Evolutionary conservation across 2,329 filamentous ascomycete species (phyloP), one percentile per base, ranked within the genome.

Genomic region (Colletotrichum sp.): DNA sequence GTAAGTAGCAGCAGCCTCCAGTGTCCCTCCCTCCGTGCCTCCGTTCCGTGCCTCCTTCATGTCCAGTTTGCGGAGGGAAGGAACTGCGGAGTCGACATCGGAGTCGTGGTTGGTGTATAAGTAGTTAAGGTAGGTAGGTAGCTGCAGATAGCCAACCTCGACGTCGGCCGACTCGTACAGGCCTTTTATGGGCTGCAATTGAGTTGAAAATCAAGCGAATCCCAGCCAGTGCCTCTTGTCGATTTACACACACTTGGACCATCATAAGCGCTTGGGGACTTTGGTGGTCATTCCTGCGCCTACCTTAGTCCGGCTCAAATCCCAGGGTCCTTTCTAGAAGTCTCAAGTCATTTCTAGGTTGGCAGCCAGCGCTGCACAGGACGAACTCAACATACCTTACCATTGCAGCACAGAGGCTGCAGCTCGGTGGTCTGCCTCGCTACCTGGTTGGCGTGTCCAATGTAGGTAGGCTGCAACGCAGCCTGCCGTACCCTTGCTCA

Each of bases 321-420:
- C 60, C 36, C 69, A 24, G 36, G 63, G 64, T 60, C 64, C 48
- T 68, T 69, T 76, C 74, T 26, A 65, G 70, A 74, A 76, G 12
- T 52, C 55, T 59, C 73, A 61, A 36, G 55, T 59, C 28, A 55
- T 9, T 60, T 68, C 70, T 57, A 36, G 48, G 13, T 39, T 68
- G 24, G 28, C 21, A 52, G 24, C 9, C 13, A 52, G n/a, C 36
- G 24, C 34, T 24, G 64, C 64, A 64, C 28, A 60, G 63, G 39
- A 63, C 34, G 59, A 52, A 65, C 34, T 57, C 36, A 24, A 64
- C 57, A 61, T 24, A n/a, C 28, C 28, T 30, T 30, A 30, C 32
- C 61, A 13, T 26, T 72, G 71, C 63, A 14, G 32, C 14, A 26
- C 30, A 32, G 12, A 66, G n/a, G 30, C 32, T 72, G 55, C 55